These are phyloP conservation scores for Trichosporon asahii DNA, from an alignment of 1,284 basidiomycete species.

Conservation along the genomic window DNA sequence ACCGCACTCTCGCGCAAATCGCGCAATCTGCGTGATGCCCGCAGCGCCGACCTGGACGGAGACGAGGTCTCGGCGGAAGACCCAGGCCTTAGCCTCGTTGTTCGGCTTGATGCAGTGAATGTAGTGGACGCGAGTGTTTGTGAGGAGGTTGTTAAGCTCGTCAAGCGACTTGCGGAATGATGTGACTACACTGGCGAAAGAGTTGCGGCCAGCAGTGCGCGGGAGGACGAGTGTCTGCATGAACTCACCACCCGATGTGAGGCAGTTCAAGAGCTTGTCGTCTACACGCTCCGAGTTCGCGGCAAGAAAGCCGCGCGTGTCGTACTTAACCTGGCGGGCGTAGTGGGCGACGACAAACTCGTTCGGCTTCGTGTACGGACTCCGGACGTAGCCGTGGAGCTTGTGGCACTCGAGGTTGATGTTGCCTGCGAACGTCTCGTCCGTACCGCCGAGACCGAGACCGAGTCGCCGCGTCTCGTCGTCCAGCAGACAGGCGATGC, in stretches of 20 bases:
- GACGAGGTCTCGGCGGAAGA: constrained; percentile 19
- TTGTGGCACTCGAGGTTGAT: constrained; percentile 20
- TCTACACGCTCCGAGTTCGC: constrained; percentile 26
- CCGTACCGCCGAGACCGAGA: constrained; percentile 20
- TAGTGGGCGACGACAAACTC: constrained; percentile 25
- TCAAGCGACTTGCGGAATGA: constrained; percentile 25
- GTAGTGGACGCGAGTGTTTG: constrained; percentile 21
- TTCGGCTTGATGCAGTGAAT: constrained; percentile 29
- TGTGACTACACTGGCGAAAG: constrained; percentile 20
- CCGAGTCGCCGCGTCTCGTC: constrained; percentile 25
- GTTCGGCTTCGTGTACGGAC: constrained; percentile 12
- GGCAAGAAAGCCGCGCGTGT: constrained; percentile 21
- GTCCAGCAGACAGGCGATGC: constrained; percentile 24
- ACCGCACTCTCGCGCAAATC: constrained; percentile 23
- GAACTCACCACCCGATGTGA: neutral
- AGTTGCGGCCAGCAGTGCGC: constrained; percentile 4
- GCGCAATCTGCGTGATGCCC: constrained; percentile 22
- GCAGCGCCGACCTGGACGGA: constrained; percentile 22
- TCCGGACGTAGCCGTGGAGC: constrained; percentile 19
- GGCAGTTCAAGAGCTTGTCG: constrained; percentile 17
- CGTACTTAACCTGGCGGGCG: constrained; percentile 21
- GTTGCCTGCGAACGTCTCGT: constrained; percentile 19
- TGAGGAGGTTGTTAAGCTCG: constrained; percentile 20
- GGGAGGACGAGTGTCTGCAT: neutral
- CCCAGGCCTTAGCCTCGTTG: constrained; percentile 18